A percentile compares a stretch with the other conserved stretches of the same genome.
Evolutionary conservation across 2,329 filamentous ascomycete species (phyloP).

Genomic region (Lachnellula subtilissima): DNA sequence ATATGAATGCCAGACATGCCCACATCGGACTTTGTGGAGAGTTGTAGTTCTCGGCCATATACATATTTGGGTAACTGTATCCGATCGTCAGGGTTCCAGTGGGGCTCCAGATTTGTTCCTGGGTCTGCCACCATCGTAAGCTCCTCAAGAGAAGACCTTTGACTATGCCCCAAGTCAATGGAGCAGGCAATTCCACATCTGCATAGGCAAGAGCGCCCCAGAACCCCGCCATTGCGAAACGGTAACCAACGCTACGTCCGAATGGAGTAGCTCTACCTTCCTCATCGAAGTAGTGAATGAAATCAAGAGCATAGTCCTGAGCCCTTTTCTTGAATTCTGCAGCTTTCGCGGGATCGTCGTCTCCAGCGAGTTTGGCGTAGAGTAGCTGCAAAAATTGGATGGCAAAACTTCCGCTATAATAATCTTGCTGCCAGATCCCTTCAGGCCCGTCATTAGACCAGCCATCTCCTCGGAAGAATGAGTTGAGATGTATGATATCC

Average conservation of each 20-base stretch:
- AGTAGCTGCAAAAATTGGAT: constrained; percentile 77
- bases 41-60: constrained; percentile 79
- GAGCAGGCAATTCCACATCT: constrained; percentile 65
- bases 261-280: constrained; percentile 71
- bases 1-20: constrained; percentile 74
- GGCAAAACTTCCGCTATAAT: constrained; percentile 77
- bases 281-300: constrained; percentile 71
- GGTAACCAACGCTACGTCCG: constrained; percentile 71
- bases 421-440: constrained; percentile 78
- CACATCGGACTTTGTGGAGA: constrained; percentile 69
- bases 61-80: constrained; percentile 76
- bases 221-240: constrained; percentile 82
- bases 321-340: constrained; percentile 67
- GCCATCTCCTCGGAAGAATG: constrained; percentile 75
- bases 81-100: constrained; percentile 71
- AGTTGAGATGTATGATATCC: constrained; percentile 73
- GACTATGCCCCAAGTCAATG: constrained; percentile 73
- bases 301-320: constrained; percentile 61
- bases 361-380: constrained; percentile 66
- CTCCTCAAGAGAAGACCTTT: constrained; percentile 72
- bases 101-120: constrained; percentile 68
- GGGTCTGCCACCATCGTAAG: constrained; percentile 74
- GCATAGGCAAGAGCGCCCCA: constrained; percentile 76
- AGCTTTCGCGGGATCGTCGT: constrained; percentile 60
- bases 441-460: constrained; percentile 81